Base-by-base conservation (phyloP, 768 basidiomycete species). In the Guyanaporus albipodus region DNA sequence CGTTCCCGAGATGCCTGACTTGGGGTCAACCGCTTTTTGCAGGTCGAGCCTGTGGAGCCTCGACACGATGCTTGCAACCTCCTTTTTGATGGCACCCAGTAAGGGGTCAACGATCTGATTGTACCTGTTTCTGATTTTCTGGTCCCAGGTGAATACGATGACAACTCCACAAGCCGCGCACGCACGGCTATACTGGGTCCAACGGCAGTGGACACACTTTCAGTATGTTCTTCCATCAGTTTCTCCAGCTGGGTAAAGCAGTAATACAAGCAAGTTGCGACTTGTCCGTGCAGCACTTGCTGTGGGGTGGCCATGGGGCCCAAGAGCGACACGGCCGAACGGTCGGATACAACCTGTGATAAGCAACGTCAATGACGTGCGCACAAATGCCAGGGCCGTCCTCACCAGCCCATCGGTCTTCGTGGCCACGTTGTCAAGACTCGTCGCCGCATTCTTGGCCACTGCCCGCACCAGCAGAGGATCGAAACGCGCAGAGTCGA, bases 31-130 rank as follows among this genome's bases (percentile, higher is more conserved):
- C 8, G 79, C 70, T 66, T 84, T 87, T 40, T 79, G 78, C 59
- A 94, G 84, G 63, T 93, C 89, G 36, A 90, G 78, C 6, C 87
- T 80, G 67, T 98, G 95, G 23, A 99, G 73, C 42, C 86, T 81
- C 2, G 85, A 79, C 36, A 96, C 74, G 52, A 93, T 87, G 2
- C 83, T 77, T 28, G 81, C 74, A 27, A 92, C 71, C 55, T 99
- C 96, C 17, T 89, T 80, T 27, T 83, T 82, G 54, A 98, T 80
- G 4, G 86, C 79, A 3, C 72, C 66, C 29, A 82, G 67, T 15
- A 91, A 56, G 0, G 85, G 84, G 42, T 87, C 78, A 6, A 80
- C 67, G 19, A 88, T 69, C 6, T 71, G 71, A 36, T 81, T 75
- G 57, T 81, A 87, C 11, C 70, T 66, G 22, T 28, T 35, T 47